Percentiles rank a stretch among this genome's conserved stretches.
phyloP scores from a whole-genome alignment of 1,284 basidiomycete genomes.

The Austroboletus rostrupii region DNA sequence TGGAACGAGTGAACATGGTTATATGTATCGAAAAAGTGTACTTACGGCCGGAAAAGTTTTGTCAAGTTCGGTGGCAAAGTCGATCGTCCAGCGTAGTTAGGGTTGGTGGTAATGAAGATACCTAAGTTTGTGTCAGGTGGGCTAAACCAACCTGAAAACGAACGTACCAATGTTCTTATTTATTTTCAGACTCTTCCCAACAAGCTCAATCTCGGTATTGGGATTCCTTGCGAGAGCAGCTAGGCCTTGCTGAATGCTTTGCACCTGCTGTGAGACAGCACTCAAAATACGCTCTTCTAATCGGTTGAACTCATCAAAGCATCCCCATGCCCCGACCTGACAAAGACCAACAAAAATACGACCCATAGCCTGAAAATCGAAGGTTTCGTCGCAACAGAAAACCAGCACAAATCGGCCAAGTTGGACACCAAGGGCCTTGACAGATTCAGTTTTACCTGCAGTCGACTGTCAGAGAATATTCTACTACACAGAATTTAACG shows the following conservation, averaged over 20 bases:
- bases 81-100: constrained; percentile 96
- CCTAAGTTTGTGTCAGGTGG: constrained; percentile 39
- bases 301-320: constrained; percentile 98
- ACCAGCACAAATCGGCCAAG: constrained; percentile 97
- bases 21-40: constrained; percentile 14
- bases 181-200: constrained; percentile 90
- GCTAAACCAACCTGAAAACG: background rate
- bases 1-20: constrained; percentile 13
- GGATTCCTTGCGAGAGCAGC: constrained; percentile 78
- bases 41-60: constrained; percentile 88
- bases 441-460: constrained; percentile 95
- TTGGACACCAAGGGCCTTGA: constrained; percentile 97
- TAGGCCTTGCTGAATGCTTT: constrained; percentile 96
- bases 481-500: background rate
- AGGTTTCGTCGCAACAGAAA: constrained; percentile 99
- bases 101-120: constrained; percentile 97
- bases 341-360: constrained; percentile 98
- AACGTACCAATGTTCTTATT: constrained; percentile 85
- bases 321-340: constrained; percentile 99
- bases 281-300: constrained; percentile 97
- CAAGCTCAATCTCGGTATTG: constrained; percentile 89
- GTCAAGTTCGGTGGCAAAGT: constrained; percentile 96
- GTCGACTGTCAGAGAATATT: constrained; percentile 6
- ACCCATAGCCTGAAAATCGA: constrained; percentile 99
- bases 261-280: constrained; percentile 98